These are phyloP conservation scores for Clitocybe nebularis DNA, from an alignment of 1,284 basidiomycete genomes.

Conservation along the genomic window DNA sequence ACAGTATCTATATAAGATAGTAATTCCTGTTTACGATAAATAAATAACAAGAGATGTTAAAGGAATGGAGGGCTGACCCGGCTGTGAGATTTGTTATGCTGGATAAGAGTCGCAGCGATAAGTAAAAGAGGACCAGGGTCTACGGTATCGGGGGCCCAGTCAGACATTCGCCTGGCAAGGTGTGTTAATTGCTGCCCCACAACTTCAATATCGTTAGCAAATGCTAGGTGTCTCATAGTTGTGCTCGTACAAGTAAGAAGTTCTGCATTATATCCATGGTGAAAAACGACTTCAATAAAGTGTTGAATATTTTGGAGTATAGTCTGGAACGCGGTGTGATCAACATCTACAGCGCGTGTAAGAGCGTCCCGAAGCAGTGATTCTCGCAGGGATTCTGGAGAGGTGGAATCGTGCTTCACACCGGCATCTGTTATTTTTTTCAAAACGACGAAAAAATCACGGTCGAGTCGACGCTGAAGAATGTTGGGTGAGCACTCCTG, in stretches of 20 bases:
- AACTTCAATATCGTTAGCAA: conserved; percentile 32
- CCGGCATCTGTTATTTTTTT: conserved; percentile 42
- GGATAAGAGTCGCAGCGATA: conserved; percentile 48
- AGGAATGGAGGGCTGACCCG: conserved; percentile 35
- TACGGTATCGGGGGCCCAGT: conserved; percentile 42
- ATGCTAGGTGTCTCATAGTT: neutral
- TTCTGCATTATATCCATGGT: conserved; percentile 44
- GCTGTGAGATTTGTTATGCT: conserved; percentile 56
- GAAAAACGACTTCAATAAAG: conserved; percentile 53
- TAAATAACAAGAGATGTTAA: conserved; percentile 6
- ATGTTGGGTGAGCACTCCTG: too few species aligned
- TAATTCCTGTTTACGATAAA: conserved; percentile 43
- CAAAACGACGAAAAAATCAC: conserved; percentile 51
- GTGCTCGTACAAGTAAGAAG: conserved; percentile 49
- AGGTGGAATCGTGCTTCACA: conserved; percentile 25
- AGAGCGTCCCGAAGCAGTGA: conserved; percentile 54
- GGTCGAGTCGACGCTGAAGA: conserved; percentile 42
- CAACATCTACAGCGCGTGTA: conserved; percentile 43
- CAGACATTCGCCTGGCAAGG: conserved; percentile 52
- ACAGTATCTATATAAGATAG: conserved; percentile 53
- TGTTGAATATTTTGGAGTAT: conserved; percentile 52
- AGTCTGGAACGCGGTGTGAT: conserved; percentile 42
- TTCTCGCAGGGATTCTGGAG: conserved; percentile 41
- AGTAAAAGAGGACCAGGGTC: conserved; percentile 54
- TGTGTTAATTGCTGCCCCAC: conserved; percentile 49